phyloP scores from a whole-genome alignment of 1,139 yeast species.

The Saccharomyces pastorianus region DNA sequence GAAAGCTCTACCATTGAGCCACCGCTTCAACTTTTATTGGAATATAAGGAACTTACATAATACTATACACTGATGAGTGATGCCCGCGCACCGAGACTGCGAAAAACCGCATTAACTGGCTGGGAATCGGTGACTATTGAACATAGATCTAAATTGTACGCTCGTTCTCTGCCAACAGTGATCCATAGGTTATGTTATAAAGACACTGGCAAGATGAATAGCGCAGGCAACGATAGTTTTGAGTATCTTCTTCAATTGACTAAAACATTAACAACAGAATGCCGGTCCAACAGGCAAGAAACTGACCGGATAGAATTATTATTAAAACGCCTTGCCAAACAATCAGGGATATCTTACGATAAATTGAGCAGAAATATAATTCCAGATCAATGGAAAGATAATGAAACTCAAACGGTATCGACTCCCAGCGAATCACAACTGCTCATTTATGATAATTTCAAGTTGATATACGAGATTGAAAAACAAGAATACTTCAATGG shows the following conservation, averaged over 20 bases:
- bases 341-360: constrained; percentile 24
- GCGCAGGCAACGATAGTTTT: constrained; percentile 16
- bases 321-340: constrained; percentile 26
- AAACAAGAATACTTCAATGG: constrained; percentile 26
- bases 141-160: neutral
- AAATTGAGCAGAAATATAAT: constrained; percentile 15
- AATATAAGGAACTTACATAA: too few relatives aligned
- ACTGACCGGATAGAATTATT: constrained; percentile 24
- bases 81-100: too few relatives aligned
- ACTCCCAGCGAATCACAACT: constrained; percentile 7
- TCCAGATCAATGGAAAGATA: neutral
- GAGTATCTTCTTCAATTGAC: constrained; percentile 20
- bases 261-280: constrained; percentile 18
- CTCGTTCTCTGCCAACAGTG: neutral
- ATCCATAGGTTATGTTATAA: too few relatives aligned
- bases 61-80: too few relatives aligned
- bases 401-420: neutral
- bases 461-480: constrained; percentile 25
- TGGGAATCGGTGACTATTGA: neutral
- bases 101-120: neutral
- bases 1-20: constrained; percentile 92
- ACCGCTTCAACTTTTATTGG: constrained; percentile 49
- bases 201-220: neutral
- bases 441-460: constrained; percentile 23
- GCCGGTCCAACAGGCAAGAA: constrained; percentile 20